phyloP scores from a whole-genome alignment of 495 filamentous ascomycete species.

The Penicillium chermesinum region DNA sequence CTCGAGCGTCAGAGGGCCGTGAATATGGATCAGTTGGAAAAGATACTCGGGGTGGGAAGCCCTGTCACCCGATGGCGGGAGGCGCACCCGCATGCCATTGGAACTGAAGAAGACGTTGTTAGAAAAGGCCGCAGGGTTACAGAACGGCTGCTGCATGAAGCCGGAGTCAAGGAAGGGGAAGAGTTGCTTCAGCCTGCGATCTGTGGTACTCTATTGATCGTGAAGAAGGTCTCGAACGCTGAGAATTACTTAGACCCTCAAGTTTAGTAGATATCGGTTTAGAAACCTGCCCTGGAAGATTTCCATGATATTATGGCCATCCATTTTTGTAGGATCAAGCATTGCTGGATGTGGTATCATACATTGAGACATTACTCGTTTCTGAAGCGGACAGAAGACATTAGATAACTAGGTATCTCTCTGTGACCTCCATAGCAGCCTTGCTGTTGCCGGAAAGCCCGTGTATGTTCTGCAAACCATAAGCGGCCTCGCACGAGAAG shows the following conservation, averaged over 20 bases:
- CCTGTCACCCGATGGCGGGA: constrained; percentile 44
- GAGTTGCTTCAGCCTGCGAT: constrained; percentile 9
- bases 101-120: constrained; percentile 20
- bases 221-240: constrained; percentile 6
- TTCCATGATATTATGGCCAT: too few relatives aligned
- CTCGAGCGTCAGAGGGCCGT: constrained; percentile 14
- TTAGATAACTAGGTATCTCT: constrained; percentile 54
- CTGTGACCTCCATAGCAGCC: constrained; percentile 52
- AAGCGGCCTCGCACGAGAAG: constrained; percentile 68
- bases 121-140: constrained; percentile 8
- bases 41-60: constrained; percentile 32
- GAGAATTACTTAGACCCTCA: neutral
- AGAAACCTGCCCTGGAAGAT: too few relatives aligned
- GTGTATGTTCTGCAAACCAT: constrained; percentile 66
- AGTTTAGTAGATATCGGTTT: too few relatives aligned
- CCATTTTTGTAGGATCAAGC: too few relatives aligned
- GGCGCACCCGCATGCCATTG: constrained; percentile 31
- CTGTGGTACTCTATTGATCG: constrained; percentile 13
- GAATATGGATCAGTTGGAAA: constrained; percentile 24
- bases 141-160: constrained; percentile 17
- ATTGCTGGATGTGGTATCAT: neutral
- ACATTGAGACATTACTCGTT: neutral
- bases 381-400: neutral
- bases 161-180: constrained; percentile 12
- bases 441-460: constrained; percentile 56